These are phyloP conservation scores for Apiospora pterosperma DNA, from an alignment of 2,329 filamentous ascomycete species.

Conservation along the genomic window DNA sequence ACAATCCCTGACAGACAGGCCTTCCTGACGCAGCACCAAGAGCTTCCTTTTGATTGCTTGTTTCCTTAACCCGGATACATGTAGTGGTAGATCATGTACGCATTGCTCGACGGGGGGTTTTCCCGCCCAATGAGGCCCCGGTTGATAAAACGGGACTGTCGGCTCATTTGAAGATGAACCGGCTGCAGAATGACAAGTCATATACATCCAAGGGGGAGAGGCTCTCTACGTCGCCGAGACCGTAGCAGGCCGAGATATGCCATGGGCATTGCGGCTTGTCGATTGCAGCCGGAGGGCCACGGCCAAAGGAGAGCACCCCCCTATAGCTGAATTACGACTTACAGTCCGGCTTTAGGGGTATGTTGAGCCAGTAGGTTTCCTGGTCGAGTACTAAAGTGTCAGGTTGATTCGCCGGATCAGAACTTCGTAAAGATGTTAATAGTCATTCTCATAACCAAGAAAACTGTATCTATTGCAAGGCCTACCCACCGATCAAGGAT, in stretches of 20 bases:
- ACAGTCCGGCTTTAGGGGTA: background rate
- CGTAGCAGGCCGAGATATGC: background rate
- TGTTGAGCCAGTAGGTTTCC: background rate
- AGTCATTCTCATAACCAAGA: background rate
- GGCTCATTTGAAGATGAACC: background rate
- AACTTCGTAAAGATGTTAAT: background rate
- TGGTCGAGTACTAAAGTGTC: background rate
- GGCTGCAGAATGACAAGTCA: background rate
- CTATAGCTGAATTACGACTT: background rate
- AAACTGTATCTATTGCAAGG: background rate
- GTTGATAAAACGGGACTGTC: background rate
- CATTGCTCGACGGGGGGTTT: background rate
- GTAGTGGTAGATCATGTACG: background rate
- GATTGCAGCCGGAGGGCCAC: background rate
- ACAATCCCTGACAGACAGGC: background rate
- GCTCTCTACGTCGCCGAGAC: background rate
- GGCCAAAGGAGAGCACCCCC: background rate
- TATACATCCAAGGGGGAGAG: background rate
- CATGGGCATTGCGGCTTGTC: background rate
- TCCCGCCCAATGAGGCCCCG: background rate
- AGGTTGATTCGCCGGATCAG: background rate
- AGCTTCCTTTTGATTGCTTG: background rate
- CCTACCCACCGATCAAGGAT: background rate
- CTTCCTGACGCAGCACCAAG: background rate
- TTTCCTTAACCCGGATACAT: background rate